Evolutionary conservation across 768 basidiomycete genomes (phyloP), one percentile per base, ranked within the genome.

Genomic region (Glaciozyma martinii): DNA sequence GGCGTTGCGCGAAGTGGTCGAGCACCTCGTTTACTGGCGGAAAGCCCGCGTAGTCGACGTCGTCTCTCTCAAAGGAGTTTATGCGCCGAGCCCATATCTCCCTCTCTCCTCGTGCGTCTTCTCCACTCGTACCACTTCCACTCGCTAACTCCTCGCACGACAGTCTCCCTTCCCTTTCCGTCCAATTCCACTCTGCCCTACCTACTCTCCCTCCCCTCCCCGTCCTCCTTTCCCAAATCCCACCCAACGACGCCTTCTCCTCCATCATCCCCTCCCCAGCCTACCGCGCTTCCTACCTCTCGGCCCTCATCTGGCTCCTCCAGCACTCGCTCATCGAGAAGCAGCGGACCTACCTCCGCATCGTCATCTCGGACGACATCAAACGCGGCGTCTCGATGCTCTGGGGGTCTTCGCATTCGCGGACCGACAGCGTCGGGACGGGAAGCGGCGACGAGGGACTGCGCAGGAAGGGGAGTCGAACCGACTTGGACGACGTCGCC

Each of bases 301-400:
- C 90, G 32, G 88, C 93, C 37, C 84, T 98, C 16, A 78, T 87
- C 44, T 97, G 93, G 94, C 83, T 98, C 80, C 80, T 97, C 44
- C 88, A 88, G 74, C 84, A 85, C 47, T 90, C 90, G 73, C 80
- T 98, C 68, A 79, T 97, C 23, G 82, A 89, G 59, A 87, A 89
- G 23, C 80, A 91, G 32, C 92, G 93, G 73, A 83, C 92, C 19
- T 85, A 87, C 44, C 84, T 94, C 60, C 85, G 92, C 37, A 80
- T 98, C 49, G 82, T 90, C 43, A 91, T 88, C 0, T 85, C 89
- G 0, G 79, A 81, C 7, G 82, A 84, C 55, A 78, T 97, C 63
- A 98, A 75, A 71, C 63, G 59, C 3, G 64, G 63, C 18, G 63
- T 65, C 12, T 33, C 53, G 49, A 42, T 37, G 29, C 37, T 60